Percentiles rank a stretch among this genome's conserved stretches.
phyloP scores from a whole-genome alignment of 2,329 filamentous ascomycete species.

The Colletotrichum tabaci region DNA sequence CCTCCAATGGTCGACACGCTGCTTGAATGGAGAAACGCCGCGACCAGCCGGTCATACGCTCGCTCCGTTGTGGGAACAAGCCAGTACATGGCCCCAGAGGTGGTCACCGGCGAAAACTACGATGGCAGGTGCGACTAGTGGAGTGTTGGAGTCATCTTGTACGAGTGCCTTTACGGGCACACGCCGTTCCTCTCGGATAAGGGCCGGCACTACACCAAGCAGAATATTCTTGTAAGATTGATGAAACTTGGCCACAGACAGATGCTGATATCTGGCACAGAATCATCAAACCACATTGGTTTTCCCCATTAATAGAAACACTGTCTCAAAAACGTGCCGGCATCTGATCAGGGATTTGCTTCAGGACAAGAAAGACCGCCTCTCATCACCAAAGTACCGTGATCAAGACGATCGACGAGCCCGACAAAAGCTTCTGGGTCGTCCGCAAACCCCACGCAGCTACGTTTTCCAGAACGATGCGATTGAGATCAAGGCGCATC shows the following conservation, averaged over 20 bases:
- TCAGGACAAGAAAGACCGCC: slow-evolving; percentile 79
- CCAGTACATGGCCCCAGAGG: slow-evolving; percentile 98
- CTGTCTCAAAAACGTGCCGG: slow-evolving; percentile 79
- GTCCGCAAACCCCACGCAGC: slow-evolving; percentile 50
- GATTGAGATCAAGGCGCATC: slow-evolving; percentile 89
- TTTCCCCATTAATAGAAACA: slow-evolving; percentile 75
- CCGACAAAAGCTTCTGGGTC: slow-evolving; percentile 37
- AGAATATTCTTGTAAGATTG: slow-evolving; percentile 80
- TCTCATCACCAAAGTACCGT: slow-evolving; percentile 71
- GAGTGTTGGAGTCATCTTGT: slow-evolving; percentile 95
- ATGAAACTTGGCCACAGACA: no score
- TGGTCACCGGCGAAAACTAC: slow-evolving; percentile 85
- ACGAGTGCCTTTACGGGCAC: slow-evolving; percentile 92
- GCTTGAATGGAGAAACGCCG: slow-evolving; percentile 78
- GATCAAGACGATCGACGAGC: slow-evolving; percentile 35
- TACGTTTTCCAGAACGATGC: slow-evolving; percentile 89
- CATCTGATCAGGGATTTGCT: slow-evolving; percentile 83
- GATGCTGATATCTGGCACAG: slow-evolving; percentile 54
- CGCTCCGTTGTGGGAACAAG: slow-evolving; percentile 94
- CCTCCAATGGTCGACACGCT: slow-evolving; percentile 60
- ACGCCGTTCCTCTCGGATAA: slow-evolving; percentile 91
- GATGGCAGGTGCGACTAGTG: slow-evolving; percentile 97
- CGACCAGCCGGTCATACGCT: slow-evolving; percentile 80
- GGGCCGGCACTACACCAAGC: slow-evolving; percentile 84
- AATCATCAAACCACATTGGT: slow-evolving; percentile 78